Conservation (phyloP, 1,139 yeast species). For the Suhomyces taliae region DNA sequence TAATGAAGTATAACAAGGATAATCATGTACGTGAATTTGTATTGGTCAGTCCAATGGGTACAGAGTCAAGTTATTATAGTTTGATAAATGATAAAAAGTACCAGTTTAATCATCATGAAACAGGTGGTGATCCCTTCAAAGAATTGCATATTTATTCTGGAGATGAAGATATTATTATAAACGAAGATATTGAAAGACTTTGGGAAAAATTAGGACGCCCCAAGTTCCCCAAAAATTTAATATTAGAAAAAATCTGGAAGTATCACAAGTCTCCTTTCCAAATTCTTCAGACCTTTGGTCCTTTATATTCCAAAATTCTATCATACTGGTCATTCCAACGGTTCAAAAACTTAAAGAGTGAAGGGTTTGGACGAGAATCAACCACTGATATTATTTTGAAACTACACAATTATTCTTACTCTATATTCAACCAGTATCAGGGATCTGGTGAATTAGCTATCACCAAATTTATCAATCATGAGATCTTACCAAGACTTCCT, state of each 20-base stretch:
- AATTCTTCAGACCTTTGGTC: slow-evolving; percentile 39
- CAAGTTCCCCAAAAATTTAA: slow-evolving; percentile 36
- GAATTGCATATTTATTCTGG: slow-evolving; percentile 15
- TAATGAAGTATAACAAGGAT: slow-evolving; percentile 38
- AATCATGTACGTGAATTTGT: slow-evolving; percentile 25
- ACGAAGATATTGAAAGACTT: slow-evolving; percentile 24
- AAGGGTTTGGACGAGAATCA: neutral
- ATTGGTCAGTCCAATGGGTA: slow-evolving; percentile 48
- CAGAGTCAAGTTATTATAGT: slow-evolving; percentile 41
- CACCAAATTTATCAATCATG: slow-evolving; percentile 42
- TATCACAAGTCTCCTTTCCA: slow-evolving; percentile 44
- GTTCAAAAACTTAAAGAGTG: slow-evolving; percentile 30
- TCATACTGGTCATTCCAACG: slow-evolving; percentile 47
- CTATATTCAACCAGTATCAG: slow-evolving; percentile 46
- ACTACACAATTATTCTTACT: slow-evolving; percentile 43
- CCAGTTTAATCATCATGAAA: slow-evolving; percentile 37
- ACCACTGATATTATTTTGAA: slow-evolving; percentile 30
- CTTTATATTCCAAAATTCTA: slow-evolving; percentile 41
- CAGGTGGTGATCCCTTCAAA: slow-evolving; percentile 21
- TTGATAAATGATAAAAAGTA: slow-evolving; percentile 33
- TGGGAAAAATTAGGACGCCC: slow-evolving; percentile 43
- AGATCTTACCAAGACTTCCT: slow-evolving; percentile 42
- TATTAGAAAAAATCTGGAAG: slow-evolving; percentile 39
- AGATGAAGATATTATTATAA: slow-evolving; percentile 15
- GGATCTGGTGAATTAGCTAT: slow-evolving; percentile 49